Conservation (phyloP, 192 early-diverging fungal species). For the Paraglomus occultum region DNA sequence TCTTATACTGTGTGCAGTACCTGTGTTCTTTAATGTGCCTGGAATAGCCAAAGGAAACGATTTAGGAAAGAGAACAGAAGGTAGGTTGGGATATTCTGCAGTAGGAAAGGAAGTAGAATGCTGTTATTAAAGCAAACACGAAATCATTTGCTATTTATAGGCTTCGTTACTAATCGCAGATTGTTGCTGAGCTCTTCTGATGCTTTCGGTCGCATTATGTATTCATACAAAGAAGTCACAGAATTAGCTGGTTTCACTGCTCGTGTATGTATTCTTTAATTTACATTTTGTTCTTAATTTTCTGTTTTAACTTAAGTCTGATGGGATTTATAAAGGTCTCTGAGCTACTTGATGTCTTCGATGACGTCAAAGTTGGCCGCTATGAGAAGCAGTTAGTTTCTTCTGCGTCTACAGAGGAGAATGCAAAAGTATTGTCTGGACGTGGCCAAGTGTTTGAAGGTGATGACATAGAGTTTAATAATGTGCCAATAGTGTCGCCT, state of each 20-base stretch:
- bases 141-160: slow-evolving; percentile 25
- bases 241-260: slow-evolving; percentile 94
- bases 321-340: slow-evolving; percentile 46
- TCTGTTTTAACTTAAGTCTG: neutral
- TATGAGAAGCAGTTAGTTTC: slow-evolving; percentile 74
- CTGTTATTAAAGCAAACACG: too few relatives aligned
- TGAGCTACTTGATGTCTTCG: slow-evolving; percentile 81
- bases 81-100: slow-evolving; percentile 25
- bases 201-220: slow-evolving; percentile 83
- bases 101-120: neutral
- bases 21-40: slow-evolving; percentile 69
- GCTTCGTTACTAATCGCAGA: slow-evolving; percentile 77
- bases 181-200: slow-evolving; percentile 75
- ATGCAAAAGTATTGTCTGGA: slow-evolving; percentile 55
- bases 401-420: slow-evolving; percentile 49
- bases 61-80: slow-evolving; percentile 54
- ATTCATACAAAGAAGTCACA: slow-evolving; percentile 92
- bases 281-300: neutral
- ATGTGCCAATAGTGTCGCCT: slow-evolving; percentile 93
- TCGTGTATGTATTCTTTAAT: slow-evolving; percentile 51
- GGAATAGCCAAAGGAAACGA: slow-evolving; percentile 39
- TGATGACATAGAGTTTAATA: slow-evolving; percentile 82
- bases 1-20: slow-evolving; percentile 79
- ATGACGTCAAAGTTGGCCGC: slow-evolving; percentile 78
- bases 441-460: slow-evolving; percentile 69